These are phyloP conservation scores for Penicillium lividum DNA, from an alignment of 495 filamentous ascomycete species.

Conservation along the genomic window DNA sequence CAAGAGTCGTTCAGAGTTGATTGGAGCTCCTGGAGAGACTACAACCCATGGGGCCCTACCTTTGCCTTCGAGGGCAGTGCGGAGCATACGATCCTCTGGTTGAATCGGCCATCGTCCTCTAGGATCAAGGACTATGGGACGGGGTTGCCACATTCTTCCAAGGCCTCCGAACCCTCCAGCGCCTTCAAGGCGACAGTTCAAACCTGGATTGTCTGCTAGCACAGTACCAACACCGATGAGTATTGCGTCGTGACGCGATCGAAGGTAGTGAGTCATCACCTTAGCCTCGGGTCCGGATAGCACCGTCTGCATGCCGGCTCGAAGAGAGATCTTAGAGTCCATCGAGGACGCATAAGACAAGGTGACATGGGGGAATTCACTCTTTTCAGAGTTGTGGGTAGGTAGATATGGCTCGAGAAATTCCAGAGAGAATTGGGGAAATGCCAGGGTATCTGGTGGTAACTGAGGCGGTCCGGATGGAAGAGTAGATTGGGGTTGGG, in stretches of 20 bases:
- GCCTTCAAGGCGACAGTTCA: constrained; percentile 73
- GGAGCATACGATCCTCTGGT: constrained; percentile 60
- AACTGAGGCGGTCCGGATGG: constrained; percentile 28
- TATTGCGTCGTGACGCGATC: constrained; percentile 80
- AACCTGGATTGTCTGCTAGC: constrained; percentile 76
- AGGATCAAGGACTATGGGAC: constrained; percentile 80
- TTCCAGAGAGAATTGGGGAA: constrained; percentile 44
- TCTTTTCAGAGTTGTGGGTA: constrained; percentile 23
- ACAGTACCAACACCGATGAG: constrained; percentile 83
- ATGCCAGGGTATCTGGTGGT: constrained; percentile 47
- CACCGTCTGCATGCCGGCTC: constrained; percentile 71
- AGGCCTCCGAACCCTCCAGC: constrained; percentile 54
- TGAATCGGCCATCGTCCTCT: constrained; percentile 64
- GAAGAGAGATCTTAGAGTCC: constrained; percentile 73
- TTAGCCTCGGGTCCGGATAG: constrained; percentile 82
- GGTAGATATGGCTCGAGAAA: constrained; percentile 50
- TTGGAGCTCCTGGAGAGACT: constrained; percentile 51
- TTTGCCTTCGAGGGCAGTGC: constrained; percentile 61
- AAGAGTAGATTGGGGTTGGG: constrained; percentile 15
- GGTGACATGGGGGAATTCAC: constrained; percentile 58
- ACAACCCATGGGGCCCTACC: constrained; percentile 75
- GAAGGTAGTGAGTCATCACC: constrained; percentile 88
- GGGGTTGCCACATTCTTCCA: constrained; percentile 63
- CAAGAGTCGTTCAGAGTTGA: constrained; percentile 45
- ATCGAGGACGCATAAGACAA: constrained; percentile 90